A percentile compares a stretch with the other conserved stretches of the same genome.
Conservation (phyloP, 2,329 filamentous ascomycete genomes). For the Fusarium chaquense region DNA sequence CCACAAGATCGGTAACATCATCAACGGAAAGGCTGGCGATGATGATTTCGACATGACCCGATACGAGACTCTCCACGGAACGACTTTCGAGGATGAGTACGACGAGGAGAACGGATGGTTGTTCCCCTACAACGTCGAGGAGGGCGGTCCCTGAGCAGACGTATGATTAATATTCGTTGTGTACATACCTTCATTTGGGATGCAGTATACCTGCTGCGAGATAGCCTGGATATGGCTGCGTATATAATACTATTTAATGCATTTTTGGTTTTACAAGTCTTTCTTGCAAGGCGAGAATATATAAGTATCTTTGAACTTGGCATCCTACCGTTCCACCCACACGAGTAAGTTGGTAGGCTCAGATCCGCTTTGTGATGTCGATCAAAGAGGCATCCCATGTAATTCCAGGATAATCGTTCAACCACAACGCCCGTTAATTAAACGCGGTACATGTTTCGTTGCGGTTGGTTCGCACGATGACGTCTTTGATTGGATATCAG, state of each 20-base stretch:
- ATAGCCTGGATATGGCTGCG: not conserved
- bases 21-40: conserved; percentile 22
- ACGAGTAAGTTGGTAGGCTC: not conserved
- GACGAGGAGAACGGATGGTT: conserved; percentile 37
- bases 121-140: conserved; percentile 7
- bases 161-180: not conserved
- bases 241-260: not conserved
- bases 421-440: not conserved
- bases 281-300: not conserved
- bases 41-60: conserved; percentile 27
- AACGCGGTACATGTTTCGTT: not conserved
- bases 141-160: not conserved
- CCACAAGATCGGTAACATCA: conserved; percentile 53
- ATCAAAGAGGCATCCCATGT: not conserved
- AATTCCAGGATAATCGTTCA: not conserved
- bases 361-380: not conserved
- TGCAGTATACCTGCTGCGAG: not conserved
- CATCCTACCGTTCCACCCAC: not conserved
- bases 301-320: not conserved
- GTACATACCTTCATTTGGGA: not conserved
- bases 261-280: not conserved
- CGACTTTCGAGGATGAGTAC: conserved; percentile 33
- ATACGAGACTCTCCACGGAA: conserved; percentile 31
- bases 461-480: not conserved
- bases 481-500: not conserved